Evolutionary conservation across 345 rosid genomes (phyloP), one percentile per base, ranked within the genome.

Genomic region (Xanthoceras sorbifolium): DNA sequence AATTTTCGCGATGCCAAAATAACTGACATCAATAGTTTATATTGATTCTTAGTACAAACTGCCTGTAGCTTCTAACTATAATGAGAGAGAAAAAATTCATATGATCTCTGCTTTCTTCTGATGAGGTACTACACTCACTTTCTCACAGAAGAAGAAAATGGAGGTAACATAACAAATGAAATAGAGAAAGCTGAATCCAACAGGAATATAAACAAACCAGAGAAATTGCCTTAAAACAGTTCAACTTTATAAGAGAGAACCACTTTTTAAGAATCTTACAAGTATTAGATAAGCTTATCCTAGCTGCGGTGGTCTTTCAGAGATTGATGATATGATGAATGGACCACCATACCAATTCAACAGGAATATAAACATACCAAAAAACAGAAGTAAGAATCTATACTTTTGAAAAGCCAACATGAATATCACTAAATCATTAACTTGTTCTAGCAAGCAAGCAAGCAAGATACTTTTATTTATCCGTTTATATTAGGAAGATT

Each of bases 381-480:
- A n/a, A 23, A 14, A 22, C 54, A 14, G n/a, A 72, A 23, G 34
- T 8, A 6, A 23, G 23, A 36, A 38, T 25, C 23, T 29, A 20
- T 55, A 10, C 67, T 61, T 40, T 9, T 4, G n/a, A 17, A 61
- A 60, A 32, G 14, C n/a, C n/a, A 28, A 62, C 14, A 44, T 2
- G 26, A n/a, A 73, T 18, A 62, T 5, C n/a, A 20, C 29, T 23
- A 61, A n/a, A 73, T 9, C 46, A 59, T 73, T 10, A 28, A 17
- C 76, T 61, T 60, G 57, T 61, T 17, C 18, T 61, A 42, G 76
- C 76, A 61, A 61, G 34, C 18, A 73, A 42, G 76, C 76, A 61
- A 61, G 34, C 50, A 50, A 32, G 48, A 31, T 22, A 50, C 8
- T 0, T 64, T 64, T 74, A 64, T 74, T 64, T 34, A 64, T 34